These are phyloP conservation scores for Lactuca saligna DNA, from an alignment of 129 eudicot genomes.

Conservation along the genomic window DNA sequence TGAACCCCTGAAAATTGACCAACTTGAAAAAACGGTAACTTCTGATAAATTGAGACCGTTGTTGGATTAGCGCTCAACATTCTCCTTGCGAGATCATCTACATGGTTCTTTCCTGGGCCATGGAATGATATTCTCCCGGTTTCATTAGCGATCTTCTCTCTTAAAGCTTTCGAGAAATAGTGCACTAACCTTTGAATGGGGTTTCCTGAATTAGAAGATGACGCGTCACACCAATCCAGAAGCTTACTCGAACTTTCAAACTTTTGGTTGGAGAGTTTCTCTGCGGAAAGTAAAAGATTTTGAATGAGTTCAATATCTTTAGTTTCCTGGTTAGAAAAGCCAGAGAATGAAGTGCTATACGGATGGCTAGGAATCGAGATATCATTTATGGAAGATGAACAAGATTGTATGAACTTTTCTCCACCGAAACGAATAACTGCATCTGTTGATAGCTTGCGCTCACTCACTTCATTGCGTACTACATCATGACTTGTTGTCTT, in stretches of 20 bases:
- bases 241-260: slow-evolving; percentile 46
- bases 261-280: slow-evolving; percentile 38
- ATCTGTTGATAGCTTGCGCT: slow-evolving; percentile 43
- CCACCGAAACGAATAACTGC: slow-evolving; percentile 50
- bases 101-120: slow-evolving; percentile 4
- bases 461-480: slow-evolving; percentile 14
- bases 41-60: slow-evolving; percentile 24
- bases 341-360: slow-evolving; percentile 24
- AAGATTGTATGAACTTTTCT: slow-evolving; percentile 48
- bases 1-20: slow-evolving; percentile 34
- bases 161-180: slow-evolving; percentile 53
- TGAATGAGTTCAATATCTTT: slow-evolving; percentile 48
- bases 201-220: slow-evolving; percentile 28
- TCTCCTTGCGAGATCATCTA: slow-evolving; percentile 19
- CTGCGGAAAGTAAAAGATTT: slow-evolving; percentile 51
- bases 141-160: slow-evolving; percentile 46
- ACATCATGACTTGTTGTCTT: not conserved
- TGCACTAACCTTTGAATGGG: slow-evolving; percentile 49
- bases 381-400: slow-evolving; percentile 21
- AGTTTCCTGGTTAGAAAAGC: slow-evolving; percentile 36
- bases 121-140: slow-evolving; percentile 23
- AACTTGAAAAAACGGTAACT: slow-evolving; percentile 41
- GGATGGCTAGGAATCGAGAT: slow-evolving; percentile 36
- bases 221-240: slow-evolving; percentile 35
- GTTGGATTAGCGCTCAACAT: slow-evolving; percentile 16